A percentile compares a stretch with the other conserved stretches of the same genome.
These are phyloP conservation scores for Eimeria zaria DNA, from an alignment of 169 alveolate genomes.

Conservation along the genomic window DNA sequence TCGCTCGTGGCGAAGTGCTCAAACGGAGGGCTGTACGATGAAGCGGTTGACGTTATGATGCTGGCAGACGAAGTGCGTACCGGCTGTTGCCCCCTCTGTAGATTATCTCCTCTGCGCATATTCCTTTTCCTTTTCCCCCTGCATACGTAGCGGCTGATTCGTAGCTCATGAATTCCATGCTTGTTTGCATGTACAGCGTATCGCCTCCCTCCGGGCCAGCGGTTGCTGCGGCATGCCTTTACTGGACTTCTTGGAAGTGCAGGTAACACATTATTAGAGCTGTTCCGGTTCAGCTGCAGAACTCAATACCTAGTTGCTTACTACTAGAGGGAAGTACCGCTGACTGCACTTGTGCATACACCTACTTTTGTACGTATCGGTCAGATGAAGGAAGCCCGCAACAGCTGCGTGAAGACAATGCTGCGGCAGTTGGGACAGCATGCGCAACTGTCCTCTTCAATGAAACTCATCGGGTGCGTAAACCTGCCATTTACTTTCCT, in stretches of 20 bases:
- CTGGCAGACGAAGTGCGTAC: slow-evolving; percentile 56
- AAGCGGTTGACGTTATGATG: slow-evolving; percentile 63
- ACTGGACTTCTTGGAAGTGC: slow-evolving; percentile 36
- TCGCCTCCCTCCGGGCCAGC: slow-evolving; percentile 48
- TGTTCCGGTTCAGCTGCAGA: slow-evolving; percentile 6
- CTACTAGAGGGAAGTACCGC: neutral
- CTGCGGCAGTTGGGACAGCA: slow-evolving; percentile 72
- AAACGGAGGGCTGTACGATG: slow-evolving; percentile 67
- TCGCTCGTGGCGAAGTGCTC: slow-evolving; percentile 48
- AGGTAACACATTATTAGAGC: neutral
- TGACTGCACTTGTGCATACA: neutral
- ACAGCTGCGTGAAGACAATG: slow-evolving; percentile 51
- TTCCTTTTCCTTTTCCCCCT: neutral
- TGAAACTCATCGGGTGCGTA: slow-evolving; percentile 55
- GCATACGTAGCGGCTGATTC: neutral
- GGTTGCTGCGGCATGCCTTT: slow-evolving; percentile 55
- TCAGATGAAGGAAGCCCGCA: slow-evolving; percentile 64
- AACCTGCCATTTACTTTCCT: neutral
- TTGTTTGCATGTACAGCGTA: slow-evolving; percentile 1
- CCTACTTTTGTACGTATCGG: neutral
- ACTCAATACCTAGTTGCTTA: neutral
- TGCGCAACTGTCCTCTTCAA: slow-evolving; percentile 47
- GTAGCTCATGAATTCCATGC: neutral
- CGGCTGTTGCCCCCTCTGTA: neutral
- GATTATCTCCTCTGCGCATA: neutral